phyloP scores from a whole-genome alignment of 192 early-diverging fungal species.

The Glomus cerebriforme region DNA sequence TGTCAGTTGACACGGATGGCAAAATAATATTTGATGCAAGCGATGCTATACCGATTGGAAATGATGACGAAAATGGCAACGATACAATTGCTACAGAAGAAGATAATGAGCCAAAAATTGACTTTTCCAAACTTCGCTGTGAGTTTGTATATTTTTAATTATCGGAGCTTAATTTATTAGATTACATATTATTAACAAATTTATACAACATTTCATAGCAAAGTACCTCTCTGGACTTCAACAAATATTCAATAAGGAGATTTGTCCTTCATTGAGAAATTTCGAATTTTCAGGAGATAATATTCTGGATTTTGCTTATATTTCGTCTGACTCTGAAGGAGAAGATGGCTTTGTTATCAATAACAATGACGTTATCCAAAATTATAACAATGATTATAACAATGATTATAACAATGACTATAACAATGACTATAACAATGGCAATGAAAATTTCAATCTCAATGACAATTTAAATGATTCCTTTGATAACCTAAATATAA shows the following conservation, averaged over 20 bases:
- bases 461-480: no score
- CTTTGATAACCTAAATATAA: neutral
- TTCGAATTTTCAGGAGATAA: conserved; percentile 59
- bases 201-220: neutral
- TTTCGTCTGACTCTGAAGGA: neutral
- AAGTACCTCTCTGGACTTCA: conserved; percentile 24
- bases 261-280: conserved; percentile 69
- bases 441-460: no score
- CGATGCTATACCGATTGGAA: conserved; percentile 67
- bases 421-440: no score
- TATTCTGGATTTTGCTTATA: neutral
- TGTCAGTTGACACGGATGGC: conserved; percentile 77
- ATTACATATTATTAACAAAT: neutral
- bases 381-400: conserved; percentile 69
- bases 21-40: conserved; percentile 95
- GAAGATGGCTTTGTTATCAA: neutral
- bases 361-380: conserved; percentile 32
- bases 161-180: neutral
- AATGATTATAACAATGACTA: conserved; percentile 56
- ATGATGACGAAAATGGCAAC: conserved; percentile 45
- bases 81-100: conserved; percentile 25
- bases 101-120: conserved; percentile 30
- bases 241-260: conserved; percentile 36
- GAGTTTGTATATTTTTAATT: neutral
- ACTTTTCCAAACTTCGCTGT: conserved; percentile 26